A percentile compares a stretch with the other conserved stretches of the same genome.
These are phyloP conservation scores for Penicillium daleae DNA, from an alignment of 495 filamentous ascomycete genomes.

Conservation along the genomic window DNA sequence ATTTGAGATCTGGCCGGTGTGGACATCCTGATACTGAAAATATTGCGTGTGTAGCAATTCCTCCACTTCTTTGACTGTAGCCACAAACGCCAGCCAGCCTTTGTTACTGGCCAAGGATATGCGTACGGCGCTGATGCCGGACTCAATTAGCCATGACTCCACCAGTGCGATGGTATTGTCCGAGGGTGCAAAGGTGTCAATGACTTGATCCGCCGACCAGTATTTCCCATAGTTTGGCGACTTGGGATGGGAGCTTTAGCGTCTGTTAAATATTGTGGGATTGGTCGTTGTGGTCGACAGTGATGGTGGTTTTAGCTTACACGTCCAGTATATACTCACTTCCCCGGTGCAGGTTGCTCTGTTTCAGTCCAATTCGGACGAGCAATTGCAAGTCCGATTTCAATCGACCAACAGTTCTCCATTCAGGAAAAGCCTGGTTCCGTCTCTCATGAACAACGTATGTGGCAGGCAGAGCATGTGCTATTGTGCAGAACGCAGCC, in stretches of 20 bases:
- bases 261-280: not conserved
- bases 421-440: not conserved
- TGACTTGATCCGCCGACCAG: not conserved
- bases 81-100: not conserved
- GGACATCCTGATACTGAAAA: not conserved
- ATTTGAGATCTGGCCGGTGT: not conserved
- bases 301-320: conserved; percentile 1
- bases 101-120: not conserved
- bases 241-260: conserved; percentile 2
- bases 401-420: not conserved
- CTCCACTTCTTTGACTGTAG: not conserved
- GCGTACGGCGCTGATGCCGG: not conserved
- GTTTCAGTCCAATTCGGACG: conserved; percentile 5
- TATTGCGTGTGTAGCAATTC: conserved; percentile 1
- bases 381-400: not conserved
- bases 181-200: not conserved
- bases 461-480: not conserved
- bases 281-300: not conserved
- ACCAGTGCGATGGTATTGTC: not conserved
- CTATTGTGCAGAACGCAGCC: not conserved
- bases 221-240: conserved; percentile 4
- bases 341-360: conserved; percentile 1
- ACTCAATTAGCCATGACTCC: not conserved
- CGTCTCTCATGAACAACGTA: conserved; percentile 1
- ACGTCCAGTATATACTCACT: conserved; percentile 4